Base-by-base conservation (phyloP, 208 protist species). In the Trypanosoma mega region DNA sequence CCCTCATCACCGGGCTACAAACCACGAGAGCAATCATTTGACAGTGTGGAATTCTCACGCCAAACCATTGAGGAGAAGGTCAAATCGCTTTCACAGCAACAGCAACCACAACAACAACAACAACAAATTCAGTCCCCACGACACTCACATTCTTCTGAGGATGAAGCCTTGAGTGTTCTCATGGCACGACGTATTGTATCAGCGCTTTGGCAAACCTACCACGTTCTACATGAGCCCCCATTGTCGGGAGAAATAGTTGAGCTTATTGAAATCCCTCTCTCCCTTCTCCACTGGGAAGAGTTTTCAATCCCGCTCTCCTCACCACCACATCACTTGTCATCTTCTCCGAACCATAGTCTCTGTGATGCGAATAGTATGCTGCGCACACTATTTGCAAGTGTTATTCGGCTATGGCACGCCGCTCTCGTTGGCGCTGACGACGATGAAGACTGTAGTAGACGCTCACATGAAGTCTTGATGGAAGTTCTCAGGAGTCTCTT, bases 401-500 rank as follows among this genome's bases (percentile, higher is more conserved):
- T 90, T 12, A 44, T 82, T n/a, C 33, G 54, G 20, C 52, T 92
- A 20, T 94, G 88, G 85, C 47, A 68, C 9, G 66, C 70, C 54
- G 72, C 60, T 11, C 46, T 91, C 1, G 47, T 79, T 16, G 63
- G 54, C 21, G 73, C 79, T 2, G 63, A 78, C 54, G 79, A 76
- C 53, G 85, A 92, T 58, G 85, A 87, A 29, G 75, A 83, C 54
- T 75, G 83, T 30, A 78, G 88, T 51, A 60, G n/a, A 9, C 61
- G 80, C 24, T 83, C 80, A 27, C 68, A 89, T 61, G 62, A 82
- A 58, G 80, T 92, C 37, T 68, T 94, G 3, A 52, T 78, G 23
- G 48, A 68, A 9, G 3, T 94, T 11, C 71, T 91, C 41, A 56
- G 56, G 26, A 72, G 65, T 18, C 65, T 82, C 1, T 34, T 80